Evolutionary conservation across 768 basidiomycete species (phyloP), one percentile per base, ranked within the genome.

Genomic region (Chalciporus sphaerocephalus): DNA sequence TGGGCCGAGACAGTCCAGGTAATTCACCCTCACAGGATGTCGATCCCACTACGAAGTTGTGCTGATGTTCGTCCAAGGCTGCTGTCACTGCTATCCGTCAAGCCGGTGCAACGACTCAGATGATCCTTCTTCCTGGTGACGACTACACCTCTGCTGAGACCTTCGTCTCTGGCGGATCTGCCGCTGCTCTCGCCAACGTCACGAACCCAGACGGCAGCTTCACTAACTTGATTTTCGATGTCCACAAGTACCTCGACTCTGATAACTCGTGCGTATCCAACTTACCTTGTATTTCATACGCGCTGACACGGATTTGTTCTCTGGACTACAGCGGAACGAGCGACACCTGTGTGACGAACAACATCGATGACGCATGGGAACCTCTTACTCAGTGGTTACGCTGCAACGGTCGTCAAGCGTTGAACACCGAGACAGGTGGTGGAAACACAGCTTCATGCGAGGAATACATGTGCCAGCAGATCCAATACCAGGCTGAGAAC

Each of bases 341-440:
- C 28, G 21, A 18, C 11, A 28, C 25, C 2, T 52, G 51, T 18
- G 40, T 42, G 21, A 36, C 37, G 4, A 42, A 52, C 33, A 46
- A 21, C 27, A 52, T 52, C 7, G n/a, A 16, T 5, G 30, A 38
- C 12, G 67, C 72, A 15, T 74, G 75, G 71, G 60, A 58, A 8
- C 69, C 73, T 5, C 67, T 79, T n/a, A 65, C 73, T 5, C 56
- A 63, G 15, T 80, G 73, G 71, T 64, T 80, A 9, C 68, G 74
- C 13, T 59, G 60, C 42, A 73, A 78, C 42, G 67, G 67, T 4
- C 67, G 79, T 10, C 74, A 78, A 53, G 80, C 77, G 0, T 65
- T 82, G 57, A 73, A 77, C 54, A 77, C 75, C 5, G 79, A 81
- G 58, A 78, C 78, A 2, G 79, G 80, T 41, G 79, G 78, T 18